A percentile compares a stretch with the other conserved stretches of the same genome.
phyloP scores from a whole-genome alignment of 2,329 filamentous ascomycete genomes.

The Aspergillus costaricaensis region DNA sequence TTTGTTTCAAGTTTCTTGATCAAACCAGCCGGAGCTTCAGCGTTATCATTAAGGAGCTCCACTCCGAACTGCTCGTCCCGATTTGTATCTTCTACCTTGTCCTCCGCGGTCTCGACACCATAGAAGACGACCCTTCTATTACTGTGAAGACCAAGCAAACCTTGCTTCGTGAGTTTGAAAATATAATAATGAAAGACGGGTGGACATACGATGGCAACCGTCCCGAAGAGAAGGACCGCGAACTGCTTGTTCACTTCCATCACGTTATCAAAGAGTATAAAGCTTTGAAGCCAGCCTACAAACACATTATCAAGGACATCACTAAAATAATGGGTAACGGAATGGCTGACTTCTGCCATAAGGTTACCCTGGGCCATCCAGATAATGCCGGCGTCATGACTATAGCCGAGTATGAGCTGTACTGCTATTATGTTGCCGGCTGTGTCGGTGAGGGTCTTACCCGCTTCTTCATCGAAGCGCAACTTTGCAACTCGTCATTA shows the following conservation, averaged over 20 bases:
- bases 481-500: conserved; percentile 82
- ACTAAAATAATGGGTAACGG: conserved; percentile 94
- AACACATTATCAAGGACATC: conserved; percentile 86
- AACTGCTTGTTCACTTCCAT: conserved; percentile 90
- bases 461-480: conserved; percentile 81
- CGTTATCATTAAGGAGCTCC: conserved; percentile 91
- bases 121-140: conserved; percentile 98
- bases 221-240: conserved; percentile 89
- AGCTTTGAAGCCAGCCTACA: conserved; percentile 82
- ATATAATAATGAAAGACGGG: conserved; percentile 75
- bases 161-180: conserved; percentile 77
- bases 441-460: conserved; percentile 93
- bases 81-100: conserved; percentile 90
- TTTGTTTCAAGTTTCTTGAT: conserved; percentile 85
- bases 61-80: conserved; percentile 88
- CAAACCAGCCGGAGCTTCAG: conserved; percentile 90
- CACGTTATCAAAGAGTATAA: conserved; percentile 83
- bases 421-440: conserved; percentile 98
- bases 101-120: conserved; percentile 91
- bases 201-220: conserved; percentile 89
- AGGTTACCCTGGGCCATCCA: conserved; percentile 63
- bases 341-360: conserved; percentile 93
- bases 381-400: conserved; percentile 79
- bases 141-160: conserved; percentile 79
- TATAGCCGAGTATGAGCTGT: conserved; percentile 86